phyloP scores from a whole-genome alignment of 345 rosid genomes.

The Lepidium sativum region DNA sequence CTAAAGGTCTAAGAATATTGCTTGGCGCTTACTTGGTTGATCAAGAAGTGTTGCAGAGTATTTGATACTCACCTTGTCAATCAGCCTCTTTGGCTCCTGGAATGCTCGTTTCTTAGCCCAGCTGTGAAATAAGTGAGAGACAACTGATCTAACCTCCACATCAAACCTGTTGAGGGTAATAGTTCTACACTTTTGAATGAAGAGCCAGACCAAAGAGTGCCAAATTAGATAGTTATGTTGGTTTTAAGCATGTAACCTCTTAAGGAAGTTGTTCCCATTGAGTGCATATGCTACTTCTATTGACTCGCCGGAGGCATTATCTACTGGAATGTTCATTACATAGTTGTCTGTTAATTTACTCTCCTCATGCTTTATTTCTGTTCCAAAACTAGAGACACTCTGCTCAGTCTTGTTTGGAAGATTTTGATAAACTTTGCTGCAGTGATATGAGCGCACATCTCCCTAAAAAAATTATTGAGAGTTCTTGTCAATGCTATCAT shows the following conservation, averaged over 20 bases:
- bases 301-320: conserved; percentile 35
- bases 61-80: conserved; percentile 52
- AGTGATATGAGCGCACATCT: conserved; percentile 33
- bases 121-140: conserved; percentile 82
- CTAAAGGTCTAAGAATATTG: conserved; percentile 1
- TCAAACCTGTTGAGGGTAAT: conserved; percentile 43
- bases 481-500: not conserved
- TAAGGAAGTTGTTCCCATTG: conserved; percentile 57
- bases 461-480: conserved; percentile 33
- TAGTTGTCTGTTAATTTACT: conserved; percentile 30
- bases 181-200: not conserved
- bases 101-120: conserved; percentile 95
- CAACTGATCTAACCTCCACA: conserved; percentile 67
- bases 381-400: conserved; percentile 2
- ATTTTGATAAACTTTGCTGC: conserved; percentile 32
- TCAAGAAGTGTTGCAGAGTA: conserved; percentile 4
- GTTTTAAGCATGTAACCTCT: conserved; percentile 42
- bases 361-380: conserved; percentile 18
- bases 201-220: not conserved
- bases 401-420: conserved; percentile 27
- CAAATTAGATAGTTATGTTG: conserved; percentile 1
- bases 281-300: conserved; percentile 28
- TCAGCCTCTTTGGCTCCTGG: conserved; percentile 74
- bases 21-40: not conserved
- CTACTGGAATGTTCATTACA: conserved; percentile 18